Base-by-base conservation (phyloP, 768 basidiomycete species). In the Gloeopeniophorella convolvens region DNA sequence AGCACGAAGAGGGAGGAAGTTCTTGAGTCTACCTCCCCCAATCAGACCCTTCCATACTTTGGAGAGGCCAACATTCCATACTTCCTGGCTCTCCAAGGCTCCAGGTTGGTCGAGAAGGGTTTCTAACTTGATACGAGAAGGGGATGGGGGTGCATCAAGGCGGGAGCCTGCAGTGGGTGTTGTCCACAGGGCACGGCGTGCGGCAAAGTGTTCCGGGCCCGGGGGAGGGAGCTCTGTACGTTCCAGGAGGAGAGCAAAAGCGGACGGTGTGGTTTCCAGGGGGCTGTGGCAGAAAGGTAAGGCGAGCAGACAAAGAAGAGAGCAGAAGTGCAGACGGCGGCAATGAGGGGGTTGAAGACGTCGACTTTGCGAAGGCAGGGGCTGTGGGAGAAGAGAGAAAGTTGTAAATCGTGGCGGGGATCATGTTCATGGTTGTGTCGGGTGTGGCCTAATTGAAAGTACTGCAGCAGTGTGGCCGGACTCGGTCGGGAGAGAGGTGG, bases 31-130 rank as follows among this genome's bases (percentile, higher is more conserved):
- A 35, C 70, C 74, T n/a, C 86, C 85, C 3, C 69, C 71, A 26
- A 71, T 62, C 37, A 90, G 72, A 3, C 77, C 76, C 28, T 73
- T 74, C 82, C 83, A 89, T 16, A 85, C 75, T 48, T 71, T 77
- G 48, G 76, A 71, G 34, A 87, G 60, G 16, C 77, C 79, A 45
- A 68, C 69, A 35, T 68, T 64, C 85, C 85, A 87, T 7, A 72
- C 66, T 3, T 70, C 66, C 35, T 83, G 76, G 51, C 66, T 71
- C 47, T 77, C 68, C 7, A 75, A 62, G 11, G 75, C 74, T 33
- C 71, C 72, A 4, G 78, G 74, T 9, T 62, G 44, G 49, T 62
- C 66, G 12, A 88, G 72, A 2, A 81, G 58, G 16, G 70, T 65
- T 58, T 81, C 76, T 10, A 85, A 70, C 61, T 71, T 55, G 23